A percentile compares a stretch with the other conserved stretches of the same genome.
Conservation (phyloP, 1,284 basidiomycete genomes). For the Fistulinella staudtii region DNA sequence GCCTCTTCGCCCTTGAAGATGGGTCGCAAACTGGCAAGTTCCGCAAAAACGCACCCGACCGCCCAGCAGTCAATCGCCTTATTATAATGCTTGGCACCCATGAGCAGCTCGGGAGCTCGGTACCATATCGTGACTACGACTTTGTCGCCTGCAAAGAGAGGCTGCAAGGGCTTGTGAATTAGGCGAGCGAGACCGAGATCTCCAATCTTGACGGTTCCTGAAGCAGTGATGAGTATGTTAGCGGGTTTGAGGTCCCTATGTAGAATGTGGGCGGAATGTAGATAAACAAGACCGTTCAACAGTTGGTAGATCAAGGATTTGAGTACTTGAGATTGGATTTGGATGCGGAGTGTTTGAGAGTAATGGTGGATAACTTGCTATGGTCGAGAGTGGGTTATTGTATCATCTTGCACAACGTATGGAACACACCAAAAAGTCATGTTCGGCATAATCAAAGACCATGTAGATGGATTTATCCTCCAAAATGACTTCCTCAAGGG, state of each 20-base stretch:
- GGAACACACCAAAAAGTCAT: constrained; percentile 84
- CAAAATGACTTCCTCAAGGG: constrained; percentile 90
- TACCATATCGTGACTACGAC: constrained; percentile 99
- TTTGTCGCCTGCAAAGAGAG: constrained; percentile 88
- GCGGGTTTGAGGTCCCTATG: constrained; percentile 98
- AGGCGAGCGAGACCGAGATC: constrained; percentile 93
- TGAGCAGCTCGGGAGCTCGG: constrained; percentile 89
- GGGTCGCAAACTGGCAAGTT: constrained; percentile 87
- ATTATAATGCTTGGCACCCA: constrained; percentile 96
- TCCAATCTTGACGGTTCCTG: constrained; percentile 94
- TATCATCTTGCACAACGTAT: not conserved
- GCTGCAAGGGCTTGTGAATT: constrained; percentile 81
- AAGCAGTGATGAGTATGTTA: constrained; percentile 91
- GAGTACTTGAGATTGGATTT: constrained; percentile 75
- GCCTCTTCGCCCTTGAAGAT: constrained; percentile 99
- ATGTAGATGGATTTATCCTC: constrained; percentile 99
- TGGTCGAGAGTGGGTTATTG: no score
- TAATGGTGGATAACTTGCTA: constrained; percentile 99
- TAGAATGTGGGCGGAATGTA: constrained; percentile 93
- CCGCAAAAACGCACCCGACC: constrained; percentile 95
- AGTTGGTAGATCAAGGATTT: constrained; percentile 95
- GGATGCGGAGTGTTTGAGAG: constrained; percentile 78
- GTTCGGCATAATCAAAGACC: constrained; percentile 99
- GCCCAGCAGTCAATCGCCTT: constrained; percentile 96
- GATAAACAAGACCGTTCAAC: constrained; percentile 91